Conservation (phyloP, 192 early-diverging fungal genomes). For the Gamsiella multidivaricata region DNA sequence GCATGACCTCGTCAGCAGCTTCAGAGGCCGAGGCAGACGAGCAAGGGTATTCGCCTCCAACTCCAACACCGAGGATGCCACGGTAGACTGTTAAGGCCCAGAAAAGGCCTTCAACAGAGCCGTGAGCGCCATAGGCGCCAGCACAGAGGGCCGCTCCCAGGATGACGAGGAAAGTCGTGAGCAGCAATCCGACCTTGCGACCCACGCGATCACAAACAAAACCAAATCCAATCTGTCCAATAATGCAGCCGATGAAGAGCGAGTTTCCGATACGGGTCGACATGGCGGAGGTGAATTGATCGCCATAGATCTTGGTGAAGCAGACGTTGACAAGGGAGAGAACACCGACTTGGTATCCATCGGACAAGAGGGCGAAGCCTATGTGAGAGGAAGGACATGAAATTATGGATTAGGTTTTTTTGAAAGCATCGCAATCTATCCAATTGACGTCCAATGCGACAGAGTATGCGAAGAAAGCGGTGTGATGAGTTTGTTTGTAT, state of each 20-base stretch:
- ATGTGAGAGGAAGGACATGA: not conserved
- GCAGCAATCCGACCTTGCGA: slow-evolving; percentile 63
- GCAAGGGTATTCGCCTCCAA: slow-evolving; percentile 67
- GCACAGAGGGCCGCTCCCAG: slow-evolving; percentile 58
- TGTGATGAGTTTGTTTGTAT: not conserved
- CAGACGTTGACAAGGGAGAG: slow-evolving; percentile 62
- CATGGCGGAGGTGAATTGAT: slow-evolving; percentile 43
- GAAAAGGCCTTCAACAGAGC: slow-evolving; percentile 53
- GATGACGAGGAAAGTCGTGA: slow-evolving; percentile 61
- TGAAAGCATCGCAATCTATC: not conserved
- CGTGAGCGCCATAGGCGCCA: slow-evolving; percentile 49
- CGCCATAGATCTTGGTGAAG: slow-evolving; percentile 57
- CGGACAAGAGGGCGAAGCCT: slow-evolving; percentile 60
- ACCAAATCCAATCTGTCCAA: slow-evolving; percentile 66
- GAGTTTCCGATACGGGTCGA: slow-evolving; percentile 61
- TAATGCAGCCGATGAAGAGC: slow-evolving; percentile 63
- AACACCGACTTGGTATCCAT: slow-evolving; percentile 68
- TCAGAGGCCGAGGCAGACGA: slow-evolving; percentile 64
- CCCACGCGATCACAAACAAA: slow-evolving; percentile 63
- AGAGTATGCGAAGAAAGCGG: not conserved
- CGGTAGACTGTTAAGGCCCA: slow-evolving; percentile 61
- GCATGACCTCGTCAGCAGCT: slow-evolving; percentile 60
- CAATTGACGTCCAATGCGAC: too few relatives aligned
- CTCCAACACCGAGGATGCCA: slow-evolving; percentile 59
- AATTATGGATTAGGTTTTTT: not conserved